A percentile compares a stretch with the other conserved stretches of the same genome.
Evolutionary conservation across 2,329 filamentous ascomycete genomes (phyloP).

Genomic region (Botrytis fragariae): DNA sequence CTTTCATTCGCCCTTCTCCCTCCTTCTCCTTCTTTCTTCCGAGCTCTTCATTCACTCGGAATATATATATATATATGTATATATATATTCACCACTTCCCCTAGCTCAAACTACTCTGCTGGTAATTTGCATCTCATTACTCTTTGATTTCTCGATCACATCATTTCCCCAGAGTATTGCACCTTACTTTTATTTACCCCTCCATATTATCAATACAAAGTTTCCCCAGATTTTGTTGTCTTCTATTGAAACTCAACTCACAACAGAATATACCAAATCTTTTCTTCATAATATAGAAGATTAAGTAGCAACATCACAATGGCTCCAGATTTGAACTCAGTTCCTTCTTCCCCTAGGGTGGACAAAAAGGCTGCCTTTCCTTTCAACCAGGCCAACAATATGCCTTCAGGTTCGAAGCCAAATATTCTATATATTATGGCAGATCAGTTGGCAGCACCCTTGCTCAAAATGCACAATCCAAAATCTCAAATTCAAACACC

Average conservation of each 20-base stretch:
- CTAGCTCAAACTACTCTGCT: background rate
- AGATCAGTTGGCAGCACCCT: constrained; percentile 86
- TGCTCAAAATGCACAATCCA: constrained; percentile 88
- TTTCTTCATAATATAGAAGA: background rate
- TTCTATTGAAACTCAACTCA: background rate
- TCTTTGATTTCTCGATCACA: background rate
- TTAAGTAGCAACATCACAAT: constrained; percentile 42
- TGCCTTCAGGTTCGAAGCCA: constrained; percentile 47
- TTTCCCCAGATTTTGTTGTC: background rate
- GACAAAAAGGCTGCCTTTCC: constrained; percentile 23
- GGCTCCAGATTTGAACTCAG: constrained; percentile 73
- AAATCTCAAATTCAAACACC: constrained; percentile 89
- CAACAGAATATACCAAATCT: background rate
- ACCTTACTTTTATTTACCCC: background rate
- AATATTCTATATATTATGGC: constrained; percentile 96
- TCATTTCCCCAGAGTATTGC: constrained; percentile 13
- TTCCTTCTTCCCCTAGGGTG: constrained; percentile 54
- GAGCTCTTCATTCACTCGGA: background rate
- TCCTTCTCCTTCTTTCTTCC: background rate
- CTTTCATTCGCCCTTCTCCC: background rate
- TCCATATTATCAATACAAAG: background rate
- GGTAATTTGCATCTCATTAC: background rate
- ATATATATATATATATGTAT: background rate
- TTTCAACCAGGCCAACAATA: constrained; percentile 33
- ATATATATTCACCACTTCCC: background rate